These are phyloP conservation scores for Paramecium sexaurelia DNA, from an alignment of 73 alveolate genomes.

Conservation along the genomic window DNA sequence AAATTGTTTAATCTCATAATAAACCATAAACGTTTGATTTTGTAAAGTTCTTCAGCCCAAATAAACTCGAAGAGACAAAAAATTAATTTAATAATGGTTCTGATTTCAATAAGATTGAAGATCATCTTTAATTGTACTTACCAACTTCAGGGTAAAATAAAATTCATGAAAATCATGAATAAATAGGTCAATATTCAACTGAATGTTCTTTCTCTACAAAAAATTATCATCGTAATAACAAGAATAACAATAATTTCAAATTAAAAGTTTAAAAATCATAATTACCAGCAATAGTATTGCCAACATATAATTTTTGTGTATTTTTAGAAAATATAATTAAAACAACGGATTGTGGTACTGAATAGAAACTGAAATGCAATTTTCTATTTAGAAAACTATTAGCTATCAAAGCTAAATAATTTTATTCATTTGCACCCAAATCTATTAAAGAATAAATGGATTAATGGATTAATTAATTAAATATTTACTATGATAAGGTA, in stretches of 20 bases:
- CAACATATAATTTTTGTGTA: not conserved
- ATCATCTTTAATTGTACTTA: not conserved
- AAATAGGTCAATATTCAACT: not conserved
- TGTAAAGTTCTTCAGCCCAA: not conserved
- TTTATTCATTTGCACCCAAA: not conserved
- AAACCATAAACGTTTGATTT: not conserved
- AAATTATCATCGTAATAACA: not conserved
- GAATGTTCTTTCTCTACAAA: not conserved
- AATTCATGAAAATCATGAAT: not conserved
- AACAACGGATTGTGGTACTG: not conserved
- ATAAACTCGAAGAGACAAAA: not conserved
- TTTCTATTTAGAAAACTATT: constrained; percentile 14
- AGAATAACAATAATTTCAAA: not conserved
- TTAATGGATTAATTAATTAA: not conserved
- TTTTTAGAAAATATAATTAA: not conserved
- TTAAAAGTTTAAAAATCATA: not conserved
- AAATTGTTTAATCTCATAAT: not conserved
- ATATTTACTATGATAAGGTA: not conserved
- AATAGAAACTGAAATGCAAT: not conserved
- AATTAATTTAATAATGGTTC: not conserved
- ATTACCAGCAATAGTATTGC: constrained; percentile 27
- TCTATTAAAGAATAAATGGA: not conserved
- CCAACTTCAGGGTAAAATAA: not conserved
- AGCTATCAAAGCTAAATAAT: not conserved
- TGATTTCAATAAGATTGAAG: not conserved